Evolutionary conservation across 306 rosid species (phyloP), one percentile per base, ranked within the genome.

Genomic region (Fragaria ananassa): DNA sequence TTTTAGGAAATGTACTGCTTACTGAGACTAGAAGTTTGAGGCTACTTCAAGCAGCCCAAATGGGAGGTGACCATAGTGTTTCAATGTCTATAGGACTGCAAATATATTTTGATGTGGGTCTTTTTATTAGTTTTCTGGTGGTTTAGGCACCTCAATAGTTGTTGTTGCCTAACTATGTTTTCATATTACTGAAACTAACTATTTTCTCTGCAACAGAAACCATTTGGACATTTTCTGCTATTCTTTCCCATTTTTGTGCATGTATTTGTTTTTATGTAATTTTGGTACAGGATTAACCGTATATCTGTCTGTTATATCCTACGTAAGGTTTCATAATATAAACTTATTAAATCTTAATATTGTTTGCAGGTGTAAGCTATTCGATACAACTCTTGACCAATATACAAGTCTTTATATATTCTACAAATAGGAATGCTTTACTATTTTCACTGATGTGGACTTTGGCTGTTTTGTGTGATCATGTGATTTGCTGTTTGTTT

Each of bases 341-440:
- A 54, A 13, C 10, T 2, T 19, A 37, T 39, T 8, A 41, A 41
- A 41, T 41, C 11, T 9, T 41, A n/a, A 77, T 86, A 66, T 54
- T 41, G 69, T 78, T 70, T 77, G 67, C 78, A 93, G 98, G 89
- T 87, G 85, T 71, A 92, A 87, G 85, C 87, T 93, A 67, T 93
- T 90, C 87, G 84, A 86, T 85, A 91, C 97, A 72, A 84, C 87
- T 19, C 88, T 90, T 75, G 94, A 91, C 89, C 97, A n/a, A n/a
- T n/a, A n/a, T n/a, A n/a, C n/a, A n/a, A n/a, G n/a, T n/a, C n/a
- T n/a, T n/a, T n/a, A 12, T 12, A 2, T 19, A 7, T 51, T 51
- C 23, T 17, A 17, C 21, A 18, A 8, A n/a, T 21, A 56, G 62
- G 62, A 56, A 54, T n/a, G 60, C 62, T 54, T 9, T 21, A 56